Evolutionary conservation across 2,329 filamentous ascomycete species (phyloP), one percentile per base, ranked within the genome.

Genomic region (Phialocephala sp.): DNA sequence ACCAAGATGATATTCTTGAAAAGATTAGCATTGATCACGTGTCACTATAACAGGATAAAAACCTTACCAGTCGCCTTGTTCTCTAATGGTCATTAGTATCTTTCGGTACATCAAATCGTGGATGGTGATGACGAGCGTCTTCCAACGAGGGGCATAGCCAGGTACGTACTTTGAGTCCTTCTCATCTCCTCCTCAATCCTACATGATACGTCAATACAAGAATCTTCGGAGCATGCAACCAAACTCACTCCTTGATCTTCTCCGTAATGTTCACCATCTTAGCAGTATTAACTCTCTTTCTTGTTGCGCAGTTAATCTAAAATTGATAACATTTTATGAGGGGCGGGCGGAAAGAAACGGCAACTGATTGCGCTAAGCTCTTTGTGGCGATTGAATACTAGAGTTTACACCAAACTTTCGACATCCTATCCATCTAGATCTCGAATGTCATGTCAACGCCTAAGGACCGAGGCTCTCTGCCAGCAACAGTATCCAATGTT

Each of bases 151-250:
- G 41, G 62, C 32, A 35, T 61, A 57, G 68, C 18, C 35, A 57
- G 61, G 58, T 52, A 72, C 87, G 84, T 88, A 97, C 94, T 99
- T 84, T 99, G 95, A 76, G 95, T 99, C 88, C 88, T 94, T 79
- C 88, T 90, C 95, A 99, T 99, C 90, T 99, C 95, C 82, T 97
- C 94, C 87, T 99, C 95, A 76, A 99, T 99, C 89, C 94, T 97
- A 73, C 50, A 61, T 64, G 62, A 56, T 39, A 47, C 71, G 59
- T 71, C 65, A 58, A 59, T 50, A 37, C 47, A n/a, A 65, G 60
- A 58, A 22, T 69, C 52, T 58, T 60, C 22, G 35, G 60, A 43
- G 36, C 27, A 18, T 45, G 9, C 35, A 22, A 37, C 20, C 22
- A 36, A 22, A 78, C 89, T 76, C 81, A 97, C 94, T 98, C 95